A percentile compares a stretch with the other conserved stretches of the same genome.
Conservation (phyloP, 768 basidiomycete species). For the Collybiopsis confluens region DNA sequence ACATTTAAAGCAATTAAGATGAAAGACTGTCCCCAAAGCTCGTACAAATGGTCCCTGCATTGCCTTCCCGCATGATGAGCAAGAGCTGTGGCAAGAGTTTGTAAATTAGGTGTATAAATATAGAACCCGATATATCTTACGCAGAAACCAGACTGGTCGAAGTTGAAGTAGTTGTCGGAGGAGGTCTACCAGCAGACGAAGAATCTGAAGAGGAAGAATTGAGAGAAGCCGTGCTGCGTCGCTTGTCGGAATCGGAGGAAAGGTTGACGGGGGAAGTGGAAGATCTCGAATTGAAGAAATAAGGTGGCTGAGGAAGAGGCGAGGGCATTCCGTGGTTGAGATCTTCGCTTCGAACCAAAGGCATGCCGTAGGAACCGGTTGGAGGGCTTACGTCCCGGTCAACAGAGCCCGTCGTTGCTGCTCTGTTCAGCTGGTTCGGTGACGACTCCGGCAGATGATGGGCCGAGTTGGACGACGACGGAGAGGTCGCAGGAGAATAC, state of each 20-base stretch:
- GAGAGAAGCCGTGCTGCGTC: constrained; percentile 42
- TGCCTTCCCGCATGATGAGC: constrained; percentile 71
- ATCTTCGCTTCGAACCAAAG: constrained; percentile 69
- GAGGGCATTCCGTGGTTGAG: constrained; percentile 44
- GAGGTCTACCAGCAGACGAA: constrained; percentile 40
- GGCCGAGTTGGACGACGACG: constrained; percentile 30
- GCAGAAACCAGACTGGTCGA: constrained; percentile 54
- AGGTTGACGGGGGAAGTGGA: constrained; percentile 33
- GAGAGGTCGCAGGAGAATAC: constrained; percentile 17
- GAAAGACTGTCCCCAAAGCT: constrained; percentile 89
- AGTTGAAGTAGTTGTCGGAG: constrained; percentile 52
- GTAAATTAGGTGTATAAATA: constrained; percentile 20
- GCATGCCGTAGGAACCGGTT: constrained; percentile 27
- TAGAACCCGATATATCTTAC: constrained; percentile 39
- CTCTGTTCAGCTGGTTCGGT: constrained; percentile 53
- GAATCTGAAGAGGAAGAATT: constrained; percentile 54
- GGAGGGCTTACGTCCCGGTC: constrained; percentile 49
- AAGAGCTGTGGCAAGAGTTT: constrained; percentile 42
- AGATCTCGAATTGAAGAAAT: background rate
- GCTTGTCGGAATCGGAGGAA: constrained; percentile 35
- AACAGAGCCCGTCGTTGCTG: constrained; percentile 56
- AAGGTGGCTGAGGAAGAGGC: constrained; percentile 15
- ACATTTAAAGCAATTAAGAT: constrained; percentile 98
- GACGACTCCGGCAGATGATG: constrained; percentile 43
- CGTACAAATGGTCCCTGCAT: constrained; percentile 97